Evolutionary conservation across 108 stramenopile genomes (phyloP), one percentile per base, ranked within the genome.

Genomic region (Skeletonema costatum): DNA sequence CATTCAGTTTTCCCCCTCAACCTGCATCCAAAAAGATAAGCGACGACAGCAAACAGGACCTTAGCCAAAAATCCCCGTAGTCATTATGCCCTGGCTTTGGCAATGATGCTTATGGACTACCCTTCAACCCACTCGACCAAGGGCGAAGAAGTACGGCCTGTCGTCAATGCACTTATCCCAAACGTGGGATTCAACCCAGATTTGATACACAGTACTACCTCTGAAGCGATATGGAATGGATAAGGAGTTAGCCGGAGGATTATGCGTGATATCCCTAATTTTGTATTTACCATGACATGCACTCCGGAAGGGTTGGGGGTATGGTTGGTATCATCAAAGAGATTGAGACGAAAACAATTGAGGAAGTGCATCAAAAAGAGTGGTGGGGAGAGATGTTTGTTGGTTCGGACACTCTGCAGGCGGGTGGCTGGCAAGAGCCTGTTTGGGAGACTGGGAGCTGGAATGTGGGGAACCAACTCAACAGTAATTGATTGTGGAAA

Each of bases 361-460:
- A 88, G 10, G 32, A 48, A n/a, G 60, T 78, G 60, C 71, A 78
- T 50, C 78, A 73, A 63, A 63, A 75, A 53, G 12, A 21, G 68
- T 12, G 42, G 53, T 25, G 63, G 56, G 14, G 29, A 36, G 29
- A 87, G 85, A 58, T 87, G 92, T 1, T 8, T 96, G 12, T 25
- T 97, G 30, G 68, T 96, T 96, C 46, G 93, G 87, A 2, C 96
- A 96, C 75, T 87, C 85, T 6, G 97, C 97, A 0, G 97, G 97
- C 2, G 97, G 97, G 8, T 97, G 97, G 97, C 75, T 97, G 67
- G 94, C 88, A 10, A 85, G 97, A 21, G 95, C 97, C 5, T 91
- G 95, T 16, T 50, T 97, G 70, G 95, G 89, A 6, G 88, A 87
- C n/a, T 68, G 87, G 88, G 39, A 66, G 76, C 17, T 87, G 88